Base-by-base conservation (phyloP, 192 early-diverging fungal species). In the Coemansia sp. region DNA sequence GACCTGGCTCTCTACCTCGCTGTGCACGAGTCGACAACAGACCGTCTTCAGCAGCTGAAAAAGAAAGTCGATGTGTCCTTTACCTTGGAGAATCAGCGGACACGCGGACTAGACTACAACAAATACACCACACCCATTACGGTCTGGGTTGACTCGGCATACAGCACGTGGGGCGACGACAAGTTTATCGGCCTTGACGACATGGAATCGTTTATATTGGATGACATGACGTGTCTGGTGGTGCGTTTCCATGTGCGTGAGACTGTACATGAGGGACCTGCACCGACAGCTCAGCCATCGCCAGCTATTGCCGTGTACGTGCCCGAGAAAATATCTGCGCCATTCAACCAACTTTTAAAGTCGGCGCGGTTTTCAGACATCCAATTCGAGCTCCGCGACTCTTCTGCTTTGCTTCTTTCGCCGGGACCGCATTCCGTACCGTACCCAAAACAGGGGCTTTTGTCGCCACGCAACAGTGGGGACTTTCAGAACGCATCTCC, bases 331-430 rank as follows among this genome's bases (percentile, higher is more conserved):
- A 78, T 72, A 43, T 53, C 75, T 2, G 69, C 68, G 22, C 75
- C 75, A 3, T 78, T 78, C 52, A 72, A 78, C 43, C 75, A 68
- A 59, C 65, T 78, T 6, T 55, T 78, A 4, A 60, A 58, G 51
- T 78, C 75, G 9, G 69, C 68, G 23, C 47, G 75, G 21, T 78
- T 78, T 21, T 78, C 75, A 12, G 75, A 78, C 48, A 72, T 78
- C 34, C 69, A 78, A 63, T 68, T 78, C 58, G 69, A 65, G 34
- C 69, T 78, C 23, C 60, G 69, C 49, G 69, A 71, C 24, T 72
- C 75, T 8, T 61, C 69, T 0, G 53, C 75, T 0, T 44, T 72
- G 9, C 37, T 78, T 17, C 59, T 78, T 15, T 78, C 69, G 12
- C 69, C 75, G 4, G 75, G 73, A 17, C 70, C 70, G 33, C 46